Evolutionary conservation across 805 yeast species (phyloP), one percentile per base, ranked within the genome.

Genomic region (Wickerhamiella sorbophila): DNA sequence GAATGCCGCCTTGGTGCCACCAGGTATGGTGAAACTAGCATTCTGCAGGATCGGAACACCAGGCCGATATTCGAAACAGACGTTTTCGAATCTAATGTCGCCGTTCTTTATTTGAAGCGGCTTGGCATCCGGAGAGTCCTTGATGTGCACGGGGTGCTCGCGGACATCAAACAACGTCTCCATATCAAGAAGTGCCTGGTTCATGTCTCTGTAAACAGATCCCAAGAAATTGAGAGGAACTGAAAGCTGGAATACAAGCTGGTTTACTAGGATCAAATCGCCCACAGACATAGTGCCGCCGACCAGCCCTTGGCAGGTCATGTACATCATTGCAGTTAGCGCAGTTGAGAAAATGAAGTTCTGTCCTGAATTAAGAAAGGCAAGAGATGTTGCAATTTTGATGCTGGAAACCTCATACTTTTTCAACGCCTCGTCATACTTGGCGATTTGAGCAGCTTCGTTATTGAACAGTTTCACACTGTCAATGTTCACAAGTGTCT

Each of bases 231-330:
- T 91, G 45, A 91, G 67, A 2, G 98, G 98, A 12, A 91, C 95
- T 31, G 94, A 81, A 35, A 91, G 70, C 65, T 91, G 98, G 69
- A 91, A 91, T 14, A 91, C 97, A 43, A 91, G 70, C 63, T 91
- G 98, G 61, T 91, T 91, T 49, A 91, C 88, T 46, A 91, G 67
- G 17, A 91, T 97, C 55, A 91, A 67, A 58, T 91, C 98, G 51
- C 98, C 98, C 17, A 91, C 96, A 1, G 93, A 79, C 42, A 91
- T 65, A 0, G 74, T 60, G 0, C 95, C 95, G 2, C 72, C 61
- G 12, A 85, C 76, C n/a, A 91, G 91, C 21, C 97, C 97, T 42
- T 77, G 75, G 53, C 95, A 84, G 14, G 95, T 96, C 94, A 91
- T 79, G 59, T 83, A 91, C 98, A 91, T 91, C 93, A 91, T 91